Base-by-base conservation (phyloP, 1,139 yeast genomes). In the Candida tetrigidarum region DNA sequence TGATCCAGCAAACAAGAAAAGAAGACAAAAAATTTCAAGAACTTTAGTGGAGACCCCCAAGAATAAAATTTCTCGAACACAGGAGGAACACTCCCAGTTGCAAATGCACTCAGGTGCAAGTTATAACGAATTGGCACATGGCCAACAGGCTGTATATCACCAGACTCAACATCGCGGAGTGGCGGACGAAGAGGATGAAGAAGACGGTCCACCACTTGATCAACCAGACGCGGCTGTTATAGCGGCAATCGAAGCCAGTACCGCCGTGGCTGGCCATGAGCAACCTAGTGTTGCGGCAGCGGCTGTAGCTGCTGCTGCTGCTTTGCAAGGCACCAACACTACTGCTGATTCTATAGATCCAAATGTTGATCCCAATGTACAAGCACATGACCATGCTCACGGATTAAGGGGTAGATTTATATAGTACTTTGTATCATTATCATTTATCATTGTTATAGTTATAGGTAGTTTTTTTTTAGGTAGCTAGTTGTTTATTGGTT, bases 21-120 rank as follows among this genome's bases (percentile, higher is more conserved):
- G 70, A 59, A 63, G 75, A 52, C 63, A 66, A 49, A 71, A 72
- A 56, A 64, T 61, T 54, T 58, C 74, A 29, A 60, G 79, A 48
- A 69, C 76, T 8, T 66, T 74, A 55, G 80, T 74, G 11, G 76
- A 74, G 52, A 74, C 74, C 56, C 80, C 80, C 3, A 58, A 73
- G 50, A 71, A 71, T 56, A 60, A 53, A 14, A 63, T 54, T 23
- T 42, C 39, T 12, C 49, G 44, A 35, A 47, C 43, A 20, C 53
- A 50, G 8, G 54, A 49, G 42, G 51, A 47, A 3, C 57, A 52
- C 33, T 55, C 47, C 28, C 54, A 52, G 45, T 52, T 44, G 41
- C 49, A 49, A 20, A 51, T 47, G 2, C 42, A 42, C 15, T 34
- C 41, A 2, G 29, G 42, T 6, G 37, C 63, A 48, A 44, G 42